Evolutionary conservation across 331 rosid genomes (phyloP).

Genomic region (Acacia concinna): DNA sequence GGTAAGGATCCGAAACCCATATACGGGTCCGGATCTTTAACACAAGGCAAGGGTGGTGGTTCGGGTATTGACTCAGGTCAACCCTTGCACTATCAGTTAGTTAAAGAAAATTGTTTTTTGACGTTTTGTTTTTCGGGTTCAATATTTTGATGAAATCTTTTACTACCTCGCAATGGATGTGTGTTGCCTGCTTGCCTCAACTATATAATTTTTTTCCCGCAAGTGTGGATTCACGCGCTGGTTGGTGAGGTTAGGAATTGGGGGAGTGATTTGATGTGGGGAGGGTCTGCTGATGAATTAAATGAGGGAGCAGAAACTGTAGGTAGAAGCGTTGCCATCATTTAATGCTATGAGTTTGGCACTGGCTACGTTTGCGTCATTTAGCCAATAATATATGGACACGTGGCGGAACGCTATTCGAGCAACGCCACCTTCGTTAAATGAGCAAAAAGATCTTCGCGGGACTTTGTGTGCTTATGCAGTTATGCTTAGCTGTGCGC

Average conservation of each 20-base stretch:
- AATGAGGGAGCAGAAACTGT: conserved; percentile 52
- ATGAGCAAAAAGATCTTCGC: neutral
- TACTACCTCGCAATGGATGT: neutral
- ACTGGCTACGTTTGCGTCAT: conserved; percentile 9
- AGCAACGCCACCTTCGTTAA: neutral
- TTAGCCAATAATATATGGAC: conserved; percentile 31
- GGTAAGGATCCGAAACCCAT: conserved; percentile 35
- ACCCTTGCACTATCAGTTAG: conserved; percentile 51
- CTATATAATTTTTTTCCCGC: no score
- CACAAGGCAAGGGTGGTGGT: conserved; percentile 81
- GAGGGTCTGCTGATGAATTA: conserved; percentile 26
- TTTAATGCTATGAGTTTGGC: conserved; percentile 42
- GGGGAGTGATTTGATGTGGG: neutral
- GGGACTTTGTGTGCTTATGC: neutral
- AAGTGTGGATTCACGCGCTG: neutral
- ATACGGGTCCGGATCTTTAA: conserved; percentile 31
- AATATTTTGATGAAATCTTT: neutral
- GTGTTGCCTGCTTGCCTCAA: no score
- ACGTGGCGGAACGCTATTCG: conserved; percentile 20
- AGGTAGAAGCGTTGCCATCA: conserved; percentile 48
- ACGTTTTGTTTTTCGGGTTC: neutral
- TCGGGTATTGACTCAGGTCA: conserved; percentile 92
- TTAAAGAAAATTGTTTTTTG: neutral
- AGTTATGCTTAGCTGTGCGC: neutral
- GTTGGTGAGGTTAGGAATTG: neutral